A percentile compares a stretch with the other conserved stretches of the same genome.
Conservation (phyloP, 202 grass and related monocot species). For the Eragrostis tef region DNA sequence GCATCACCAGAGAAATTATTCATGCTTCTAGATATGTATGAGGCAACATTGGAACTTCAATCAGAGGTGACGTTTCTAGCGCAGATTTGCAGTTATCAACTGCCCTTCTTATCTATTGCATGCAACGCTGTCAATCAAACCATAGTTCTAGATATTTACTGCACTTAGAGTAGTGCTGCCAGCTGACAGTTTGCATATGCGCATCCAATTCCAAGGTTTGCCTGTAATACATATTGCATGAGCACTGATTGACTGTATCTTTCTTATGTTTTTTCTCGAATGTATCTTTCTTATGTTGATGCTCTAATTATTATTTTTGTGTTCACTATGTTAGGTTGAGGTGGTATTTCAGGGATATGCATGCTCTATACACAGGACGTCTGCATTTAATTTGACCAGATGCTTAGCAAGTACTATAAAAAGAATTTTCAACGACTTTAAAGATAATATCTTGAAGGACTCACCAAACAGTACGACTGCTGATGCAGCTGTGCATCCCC, state of each 20-base stretch:
- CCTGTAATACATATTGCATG: not conserved
- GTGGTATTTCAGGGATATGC: constrained; percentile 60
- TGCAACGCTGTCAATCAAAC: not conserved
- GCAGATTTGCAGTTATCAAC: not conserved
- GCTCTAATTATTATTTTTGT: constrained; percentile 15
- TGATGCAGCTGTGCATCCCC: constrained; percentile 65
- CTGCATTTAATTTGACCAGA: constrained; percentile 50
- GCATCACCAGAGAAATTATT: constrained; percentile 59
- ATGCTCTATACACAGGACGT: constrained; percentile 49
- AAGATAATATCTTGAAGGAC: constrained; percentile 61
- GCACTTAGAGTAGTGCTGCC: not conserved
- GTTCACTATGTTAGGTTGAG: constrained; percentile 53
- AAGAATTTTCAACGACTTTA: constrained; percentile 57
- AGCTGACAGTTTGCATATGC: not conserved
- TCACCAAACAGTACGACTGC: constrained; percentile 27
- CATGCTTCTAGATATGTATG: constrained; percentile 66
- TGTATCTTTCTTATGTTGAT: constrained; percentile 14
- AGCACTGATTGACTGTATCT: constrained; percentile 22
- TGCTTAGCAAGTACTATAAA: constrained; percentile 41
- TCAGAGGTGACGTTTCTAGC: constrained; percentile 59
- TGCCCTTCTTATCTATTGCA: not conserved
- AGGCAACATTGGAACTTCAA: constrained; percentile 64
- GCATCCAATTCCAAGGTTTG: not conserved
- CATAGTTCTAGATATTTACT: not conserved
- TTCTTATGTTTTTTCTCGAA: not conserved